These are phyloP conservation scores for Camillea tinctor DNA, from an alignment of 2,329 filamentous ascomycete genomes.

Conservation along the genomic window DNA sequence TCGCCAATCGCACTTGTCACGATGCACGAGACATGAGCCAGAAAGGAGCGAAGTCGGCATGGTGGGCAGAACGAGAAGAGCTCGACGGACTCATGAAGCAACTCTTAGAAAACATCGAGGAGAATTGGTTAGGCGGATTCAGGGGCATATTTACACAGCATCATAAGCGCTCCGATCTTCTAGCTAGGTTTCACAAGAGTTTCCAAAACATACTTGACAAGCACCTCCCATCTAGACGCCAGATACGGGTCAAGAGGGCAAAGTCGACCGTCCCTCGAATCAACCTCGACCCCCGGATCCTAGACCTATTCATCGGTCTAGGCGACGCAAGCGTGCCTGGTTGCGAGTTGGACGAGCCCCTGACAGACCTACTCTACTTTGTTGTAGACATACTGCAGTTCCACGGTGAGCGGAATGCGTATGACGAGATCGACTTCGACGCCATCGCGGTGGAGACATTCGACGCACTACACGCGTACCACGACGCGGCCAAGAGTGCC, in stretches of 20 bases:
- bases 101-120: slow-evolving; percentile 81
- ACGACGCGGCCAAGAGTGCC: slow-evolving; percentile 48
- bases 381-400: slow-evolving; percentile 96
- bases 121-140: slow-evolving; percentile 94
- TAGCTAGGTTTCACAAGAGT: slow-evolving; percentile 73
- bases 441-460: slow-evolving; percentile 83
- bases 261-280: slow-evolving; percentile 42
- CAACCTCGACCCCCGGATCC: slow-evolving; percentile 59
- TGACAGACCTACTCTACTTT: slow-evolving; percentile 94
- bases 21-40: slow-evolving; percentile 66
- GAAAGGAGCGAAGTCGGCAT: slow-evolving; percentile 74
- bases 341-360: slow-evolving; percentile 76
- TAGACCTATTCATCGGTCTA: slow-evolving; percentile 86
- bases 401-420: slow-evolving; percentile 92
- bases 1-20: slow-evolving; percentile 83
- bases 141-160: slow-evolving; percentile 87
- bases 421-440: slow-evolving; percentile 97
- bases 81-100: slow-evolving; percentile 76
- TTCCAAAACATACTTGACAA: slow-evolving; percentile 80
- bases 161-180: slow-evolving; percentile 56
- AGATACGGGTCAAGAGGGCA: slow-evolving; percentile 55
- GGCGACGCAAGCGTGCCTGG: slow-evolving; percentile 68
- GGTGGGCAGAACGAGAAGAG: slow-evolving; percentile 85
- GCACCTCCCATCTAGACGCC: slow-evolving; percentile 78
- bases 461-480: slow-evolving; percentile 79